Evolutionary conservation across 169 alveolate species (phyloP).

Genomic region (Perkinsus chesapeaki): DNA sequence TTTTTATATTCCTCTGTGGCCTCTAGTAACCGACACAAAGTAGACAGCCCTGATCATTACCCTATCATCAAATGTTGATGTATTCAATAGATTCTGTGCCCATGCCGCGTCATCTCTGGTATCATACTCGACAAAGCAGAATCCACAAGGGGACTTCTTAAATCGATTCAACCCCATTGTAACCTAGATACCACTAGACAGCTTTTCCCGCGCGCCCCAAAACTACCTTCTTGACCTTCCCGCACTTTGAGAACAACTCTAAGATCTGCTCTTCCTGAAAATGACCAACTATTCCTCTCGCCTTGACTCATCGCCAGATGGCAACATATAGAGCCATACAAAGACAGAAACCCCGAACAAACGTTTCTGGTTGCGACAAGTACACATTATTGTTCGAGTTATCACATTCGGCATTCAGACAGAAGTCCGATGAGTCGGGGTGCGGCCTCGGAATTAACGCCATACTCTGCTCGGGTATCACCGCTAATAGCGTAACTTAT

Average conservation of each 20-base stretch:
- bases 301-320: too few relatives aligned
- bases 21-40: too few relatives aligned
- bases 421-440: too few relatives aligned
- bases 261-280: slow-evolving; percentile 25
- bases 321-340: too few relatives aligned
- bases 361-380: too few relatives aligned
- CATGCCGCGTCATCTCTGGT: slow-evolving; percentile 14
- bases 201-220: neutral
- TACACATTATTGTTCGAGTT: too few relatives aligned
- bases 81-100: neutral
- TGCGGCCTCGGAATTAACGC: too few relatives aligned
- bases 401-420: too few relatives aligned
- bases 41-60: neutral
- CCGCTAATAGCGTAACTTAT: too few relatives aligned
- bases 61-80: neutral
- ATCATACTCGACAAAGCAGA: slow-evolving; percentile 30
- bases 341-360: too few relatives aligned
- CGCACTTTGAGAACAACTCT: slow-evolving; percentile 32
- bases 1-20: too few relatives aligned
- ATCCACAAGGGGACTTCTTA: slow-evolving; percentile 30
- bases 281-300: neutral
- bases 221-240: neutral
- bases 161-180: slow-evolving; percentile 23
- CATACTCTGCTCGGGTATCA: too few relatives aligned
- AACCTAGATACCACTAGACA: neutral